phyloP scores from a whole-genome alignment of 2,329 filamentous ascomycete genomes.

The Sporothrix pallida region DNA sequence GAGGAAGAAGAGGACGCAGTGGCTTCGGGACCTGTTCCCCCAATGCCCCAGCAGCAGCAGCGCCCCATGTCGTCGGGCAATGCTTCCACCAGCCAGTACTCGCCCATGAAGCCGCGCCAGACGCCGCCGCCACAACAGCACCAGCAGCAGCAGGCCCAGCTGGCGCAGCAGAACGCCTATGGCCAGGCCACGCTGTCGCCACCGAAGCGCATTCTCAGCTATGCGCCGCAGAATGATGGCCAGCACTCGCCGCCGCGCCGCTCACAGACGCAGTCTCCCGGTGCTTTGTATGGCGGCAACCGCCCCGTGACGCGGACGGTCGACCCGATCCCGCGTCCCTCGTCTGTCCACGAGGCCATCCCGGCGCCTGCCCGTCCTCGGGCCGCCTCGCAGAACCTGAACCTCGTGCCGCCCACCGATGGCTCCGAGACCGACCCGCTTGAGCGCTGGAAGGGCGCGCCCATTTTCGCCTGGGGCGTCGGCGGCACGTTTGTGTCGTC shows the following conservation, averaged over 20 bases:
- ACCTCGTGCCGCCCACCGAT: constrained; percentile 67
- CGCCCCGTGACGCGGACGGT: constrained; percentile 44
- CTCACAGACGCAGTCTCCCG: constrained; percentile 68
- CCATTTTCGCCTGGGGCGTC: constrained; percentile 86
- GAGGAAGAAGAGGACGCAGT: constrained; percentile 66
- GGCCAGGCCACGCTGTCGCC: constrained; percentile 58
- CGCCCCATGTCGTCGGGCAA: constrained; percentile 34
- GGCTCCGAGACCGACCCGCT: constrained; percentile 76
- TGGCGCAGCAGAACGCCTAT: constrained; percentile 42
- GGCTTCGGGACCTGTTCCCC: constrained; percentile 38
- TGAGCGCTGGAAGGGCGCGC: constrained; percentile 87
- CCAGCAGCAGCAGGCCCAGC: constrained; percentile 8
- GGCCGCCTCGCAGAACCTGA: constrained; percentile 61
- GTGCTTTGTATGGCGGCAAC: constrained; percentile 50
- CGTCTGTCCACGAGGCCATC: constrained; percentile 56
- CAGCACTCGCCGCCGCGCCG: constrained; percentile 62
- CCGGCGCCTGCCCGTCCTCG: constrained; percentile 49
- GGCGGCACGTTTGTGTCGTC: constrained; percentile 81
- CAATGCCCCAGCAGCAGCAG: constrained; percentile 31
- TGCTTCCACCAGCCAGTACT: constrained; percentile 25
- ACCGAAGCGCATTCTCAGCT: constrained; percentile 61
- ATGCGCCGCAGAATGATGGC: constrained; percentile 52
- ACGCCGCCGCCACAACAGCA: constrained; percentile 54
- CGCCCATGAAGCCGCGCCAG: constrained; percentile 44
- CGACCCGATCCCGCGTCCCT: constrained; percentile 60